phyloP scores from a whole-genome alignment of 129 eudicot genomes.

The Apium graveolens region DNA sequence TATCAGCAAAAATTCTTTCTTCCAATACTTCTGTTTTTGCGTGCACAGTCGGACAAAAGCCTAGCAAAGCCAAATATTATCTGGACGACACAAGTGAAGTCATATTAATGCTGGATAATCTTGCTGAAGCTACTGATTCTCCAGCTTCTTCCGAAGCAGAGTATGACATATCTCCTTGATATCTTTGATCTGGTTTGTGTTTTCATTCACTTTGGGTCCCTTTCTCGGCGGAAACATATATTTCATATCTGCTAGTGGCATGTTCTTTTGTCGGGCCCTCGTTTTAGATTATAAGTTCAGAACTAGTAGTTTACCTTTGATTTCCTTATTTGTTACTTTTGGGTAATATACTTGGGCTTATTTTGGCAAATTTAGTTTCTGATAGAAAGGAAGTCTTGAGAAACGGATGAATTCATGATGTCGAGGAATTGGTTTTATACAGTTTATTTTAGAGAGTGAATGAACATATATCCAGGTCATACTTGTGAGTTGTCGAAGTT shows the following conservation, averaged over 20 bases:
- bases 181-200: constrained; percentile 7
- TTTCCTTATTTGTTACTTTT: neutral
- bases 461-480: neutral
- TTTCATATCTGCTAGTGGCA: constrained; percentile 15
- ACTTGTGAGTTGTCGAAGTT: neutral
- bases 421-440: neutral
- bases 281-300: constrained; percentile 11
- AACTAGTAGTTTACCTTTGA: neutral
- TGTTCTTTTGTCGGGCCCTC: constrained; percentile 20
- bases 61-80: constrained; percentile 88
- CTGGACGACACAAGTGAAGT: constrained; percentile 80
- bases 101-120: constrained; percentile 53
- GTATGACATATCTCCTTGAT: constrained; percentile 20
- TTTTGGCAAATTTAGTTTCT: neutral
- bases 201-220: constrained; percentile 17
- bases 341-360: neutral
- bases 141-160: constrained; percentile 49
- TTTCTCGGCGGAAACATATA: neutral
- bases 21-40: constrained; percentile 65
- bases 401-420: neutral
- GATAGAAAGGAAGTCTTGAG: neutral
- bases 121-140: constrained; percentile 75
- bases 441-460: neutral
- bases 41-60: constrained; percentile 93
- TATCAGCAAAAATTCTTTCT: constrained; percentile 53